Evolutionary conservation across 2,329 filamentous ascomycete species (phyloP), one percentile per base, ranked within the genome.

Genomic region (Calonectria pauciramosa): DNA sequence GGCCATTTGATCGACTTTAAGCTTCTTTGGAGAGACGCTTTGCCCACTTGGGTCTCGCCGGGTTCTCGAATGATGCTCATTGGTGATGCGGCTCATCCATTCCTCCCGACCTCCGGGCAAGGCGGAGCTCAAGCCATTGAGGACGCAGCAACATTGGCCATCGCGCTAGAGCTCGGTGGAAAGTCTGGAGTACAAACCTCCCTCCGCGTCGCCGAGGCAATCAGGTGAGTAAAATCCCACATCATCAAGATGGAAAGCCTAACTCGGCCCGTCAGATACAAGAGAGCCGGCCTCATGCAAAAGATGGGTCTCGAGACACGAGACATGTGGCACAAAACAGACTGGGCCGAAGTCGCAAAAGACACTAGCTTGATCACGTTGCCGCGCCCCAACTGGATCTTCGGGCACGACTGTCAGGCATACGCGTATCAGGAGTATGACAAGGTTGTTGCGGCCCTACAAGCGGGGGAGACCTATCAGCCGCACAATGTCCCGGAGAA

Each of bases 391-490:
- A 63, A 63, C 30, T 63, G 56, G 34, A 63, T 63, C 34, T 63
- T 63, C 30, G 56, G 56, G 23, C 56, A 63, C 13, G 56, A 63
- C 13, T 63, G 56, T n/a, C 56, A 63, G 56, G 56, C 38, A 63
- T 63, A 63, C 56, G 56, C 56, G 56, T 63, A 63, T 63, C 14
- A 30, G 16, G 56, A 63, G 26, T 63, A 63, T 30, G 56, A 28
- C 11, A 63, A 41, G 56, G 56, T 20, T 28, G 56, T 38, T 28
- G 56, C 56, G 3, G 56, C 56, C 23, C 56, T 63, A 7, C 14
- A 20, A 28, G 56, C 56, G 26, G 56, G 56, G 34, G 56, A 63
- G 34, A 28, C 16, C 5, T 63, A 63, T 41, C 56, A 63, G 23
- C 56, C 56, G 16, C 56, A 63, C 34, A 63, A 63, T n/a, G 26